A percentile compares a stretch with the other conserved stretches of the same genome.
phyloP scores from a whole-genome alignment of 768 basidiomycete species.

The Artomyces pyxidatus region DNA sequence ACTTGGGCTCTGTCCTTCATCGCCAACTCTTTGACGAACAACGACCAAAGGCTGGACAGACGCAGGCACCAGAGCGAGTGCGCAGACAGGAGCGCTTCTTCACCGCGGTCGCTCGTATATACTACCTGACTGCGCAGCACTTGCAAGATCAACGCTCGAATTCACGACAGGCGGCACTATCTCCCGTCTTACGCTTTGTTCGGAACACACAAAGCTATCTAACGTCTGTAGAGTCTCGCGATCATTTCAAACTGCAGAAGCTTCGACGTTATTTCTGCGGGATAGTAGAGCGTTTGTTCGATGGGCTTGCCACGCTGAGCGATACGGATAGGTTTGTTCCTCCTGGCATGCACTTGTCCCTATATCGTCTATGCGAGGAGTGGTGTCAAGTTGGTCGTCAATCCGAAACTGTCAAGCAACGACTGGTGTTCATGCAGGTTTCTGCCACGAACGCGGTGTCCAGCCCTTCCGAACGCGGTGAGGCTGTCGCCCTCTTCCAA shows the following conservation, averaged over 20 bases:
- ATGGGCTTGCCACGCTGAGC: conserved; percentile 59
- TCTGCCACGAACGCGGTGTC: conserved; percentile 46
- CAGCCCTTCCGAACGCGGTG: conserved; percentile 45
- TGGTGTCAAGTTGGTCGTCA: conserved; percentile 87
- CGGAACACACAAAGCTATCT: conserved; percentile 75
- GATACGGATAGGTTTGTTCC: conserved; percentile 75
- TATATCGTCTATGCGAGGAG: conserved; percentile 85
- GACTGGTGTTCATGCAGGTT: conserved; percentile 64
- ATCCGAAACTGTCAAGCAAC: conserved; percentile 61
- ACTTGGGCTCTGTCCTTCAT: conserved; percentile 70
- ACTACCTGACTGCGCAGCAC: conserved; percentile 74
- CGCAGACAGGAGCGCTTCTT: conserved; percentile 73
- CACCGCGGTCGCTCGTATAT: conserved; percentile 84
- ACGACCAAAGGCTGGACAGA: conserved; percentile 33
- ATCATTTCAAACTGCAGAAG: conserved; percentile 69
- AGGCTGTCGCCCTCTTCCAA: conserved; percentile 22
- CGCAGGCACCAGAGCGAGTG: conserved; percentile 43
- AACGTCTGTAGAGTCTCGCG: conserved; percentile 60
- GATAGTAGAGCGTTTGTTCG: conserved; percentile 78
- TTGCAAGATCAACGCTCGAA: conserved; percentile 63
- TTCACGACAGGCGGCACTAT: conserved; percentile 63
- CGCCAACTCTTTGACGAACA: conserved; percentile 81
- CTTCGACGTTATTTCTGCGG: conserved; percentile 89
- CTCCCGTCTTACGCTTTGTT: conserved; percentile 80
- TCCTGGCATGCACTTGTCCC: conserved; percentile 61